Evolutionary conservation across 495 filamentous ascomycete species (phyloP).

Genomic region (Hypoxylon subgilvum): DNA sequence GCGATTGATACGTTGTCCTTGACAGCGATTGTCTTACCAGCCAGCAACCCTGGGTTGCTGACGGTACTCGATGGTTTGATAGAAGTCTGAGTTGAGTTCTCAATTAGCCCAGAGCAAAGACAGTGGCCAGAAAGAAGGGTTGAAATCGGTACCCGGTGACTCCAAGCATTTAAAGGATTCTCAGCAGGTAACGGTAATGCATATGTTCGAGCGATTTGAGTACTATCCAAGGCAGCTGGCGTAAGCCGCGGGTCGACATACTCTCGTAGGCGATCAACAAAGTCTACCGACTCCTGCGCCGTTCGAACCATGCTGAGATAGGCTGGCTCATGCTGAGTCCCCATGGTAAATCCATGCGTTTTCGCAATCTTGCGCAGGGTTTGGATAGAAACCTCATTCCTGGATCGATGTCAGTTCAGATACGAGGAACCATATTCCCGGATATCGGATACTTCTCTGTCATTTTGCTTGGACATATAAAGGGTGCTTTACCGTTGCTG

Average conservation of each 20-base stretch:
- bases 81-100: conserved; percentile 6
- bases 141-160: conserved; percentile 29
- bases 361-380: conserved; percentile 20
- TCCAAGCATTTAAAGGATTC: conserved; percentile 53
- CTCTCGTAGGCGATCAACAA: conserved; percentile 14
- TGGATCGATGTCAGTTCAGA: background rate
- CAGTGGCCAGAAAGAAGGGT: conserved; percentile 25
- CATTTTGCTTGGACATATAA: conserved; percentile 4
- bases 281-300: conserved; percentile 9
- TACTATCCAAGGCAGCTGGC: background rate
- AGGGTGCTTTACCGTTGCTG: background rate
- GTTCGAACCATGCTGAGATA: conserved; percentile 17
- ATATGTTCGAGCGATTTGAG: conserved; percentile 2
- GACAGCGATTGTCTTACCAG: conserved; percentile 42
- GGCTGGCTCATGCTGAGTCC: conserved; percentile 20
- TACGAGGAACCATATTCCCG: background rate
- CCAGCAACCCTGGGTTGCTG: conserved; percentile 21
- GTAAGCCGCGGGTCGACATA: conserved; percentile 19
- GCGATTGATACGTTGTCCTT: conserved; percentile 54
- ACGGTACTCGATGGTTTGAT: conserved; percentile 1
- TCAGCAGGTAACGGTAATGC: conserved; percentile 28
- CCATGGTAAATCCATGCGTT: conserved; percentile 20
- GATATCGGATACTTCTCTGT: conserved; percentile 5
- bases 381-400: conserved; percentile 6
- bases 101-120: background rate